These are phyloP conservation scores for Penicillium sp. DNA, from an alignment of 2,329 filamentous ascomycete genomes.

Conservation along the genomic window DNA sequence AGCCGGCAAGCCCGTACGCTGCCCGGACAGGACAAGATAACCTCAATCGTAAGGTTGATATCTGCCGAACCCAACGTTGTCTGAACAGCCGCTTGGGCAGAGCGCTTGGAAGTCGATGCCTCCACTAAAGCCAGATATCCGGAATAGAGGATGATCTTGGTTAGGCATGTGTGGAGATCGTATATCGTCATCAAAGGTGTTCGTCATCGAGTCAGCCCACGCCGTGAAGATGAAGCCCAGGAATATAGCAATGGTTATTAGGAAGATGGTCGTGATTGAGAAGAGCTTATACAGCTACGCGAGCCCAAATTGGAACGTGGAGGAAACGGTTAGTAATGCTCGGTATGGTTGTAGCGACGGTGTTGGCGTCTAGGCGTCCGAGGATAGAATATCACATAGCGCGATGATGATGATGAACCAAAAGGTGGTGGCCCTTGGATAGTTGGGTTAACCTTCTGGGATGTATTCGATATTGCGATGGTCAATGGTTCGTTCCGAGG, in stretches of 20 bases:
- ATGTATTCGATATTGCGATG: slow-evolving; percentile 2
- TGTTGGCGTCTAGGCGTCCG: slow-evolving; percentile 26
- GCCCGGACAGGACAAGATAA: slow-evolving; percentile 32
- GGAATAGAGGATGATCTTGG: slow-evolving; percentile 23
- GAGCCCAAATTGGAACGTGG: slow-evolving; percentile 19
- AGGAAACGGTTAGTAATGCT: slow-evolving; percentile 26
- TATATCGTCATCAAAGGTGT: slow-evolving; percentile 26
- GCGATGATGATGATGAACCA: slow-evolving; percentile 18
- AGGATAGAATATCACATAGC: slow-evolving; percentile 20
- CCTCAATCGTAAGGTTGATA: slow-evolving; percentile 21
- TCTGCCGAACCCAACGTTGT: slow-evolving; percentile 22
- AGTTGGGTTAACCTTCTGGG: not conserved
- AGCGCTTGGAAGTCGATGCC: slow-evolving; percentile 31
- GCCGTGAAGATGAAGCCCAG: not conserved
- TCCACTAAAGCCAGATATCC: slow-evolving; percentile 21
- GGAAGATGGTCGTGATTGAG: slow-evolving; percentile 22
- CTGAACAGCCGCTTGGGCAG: slow-evolving; percentile 26
- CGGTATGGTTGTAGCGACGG: slow-evolving; percentile 28
- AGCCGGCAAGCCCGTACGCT: slow-evolving; percentile 36
- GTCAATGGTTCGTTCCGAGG: slow-evolving; percentile 2
- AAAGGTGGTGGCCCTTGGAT: slow-evolving; percentile 13
- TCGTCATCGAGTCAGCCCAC: too few species aligned
- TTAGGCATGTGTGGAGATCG: slow-evolving; percentile 14
- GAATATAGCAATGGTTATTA: slow-evolving; percentile 18
- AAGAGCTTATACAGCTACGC: slow-evolving; percentile 28